Percentiles rank a stretch among this genome's conserved stretches.
Evolutionary conservation across 257 asterid species (phyloP).

Genomic region (Knoxia roxburghii): DNA sequence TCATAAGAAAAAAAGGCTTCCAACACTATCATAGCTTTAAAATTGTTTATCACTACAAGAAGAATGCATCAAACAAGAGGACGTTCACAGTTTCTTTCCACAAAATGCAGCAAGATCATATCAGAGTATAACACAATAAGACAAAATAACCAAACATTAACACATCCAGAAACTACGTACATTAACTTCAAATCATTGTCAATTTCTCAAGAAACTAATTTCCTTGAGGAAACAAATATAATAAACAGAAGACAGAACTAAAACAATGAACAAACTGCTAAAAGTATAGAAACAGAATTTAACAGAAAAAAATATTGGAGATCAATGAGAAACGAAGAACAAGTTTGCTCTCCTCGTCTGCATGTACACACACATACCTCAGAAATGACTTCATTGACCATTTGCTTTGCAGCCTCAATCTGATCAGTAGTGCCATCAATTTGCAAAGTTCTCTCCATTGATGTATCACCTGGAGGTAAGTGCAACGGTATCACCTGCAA

Average conservation of each 20-base stretch:
- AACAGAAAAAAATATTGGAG: neutral
- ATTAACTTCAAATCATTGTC: neutral
- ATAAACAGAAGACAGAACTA: neutral
- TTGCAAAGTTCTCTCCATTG: slow-evolving; percentile 80
- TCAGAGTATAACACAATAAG: neutral
- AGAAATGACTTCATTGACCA: slow-evolving; percentile 75
- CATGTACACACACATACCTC: slow-evolving; percentile 60
- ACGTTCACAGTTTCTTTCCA: neutral
- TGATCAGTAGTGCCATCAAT: slow-evolving; percentile 86
- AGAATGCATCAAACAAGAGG: neutral
- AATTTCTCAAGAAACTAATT: neutral
- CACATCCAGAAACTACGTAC: neutral
- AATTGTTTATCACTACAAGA: neutral
- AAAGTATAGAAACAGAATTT: neutral
- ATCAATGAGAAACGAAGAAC: neutral
- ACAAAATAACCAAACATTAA: neutral
- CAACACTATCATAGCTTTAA: neutral
- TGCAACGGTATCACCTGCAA: slow-evolving; percentile 89
- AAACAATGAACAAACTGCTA: neutral
- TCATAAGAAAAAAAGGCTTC: neutral
- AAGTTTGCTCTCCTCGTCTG: slow-evolving; percentile 5
- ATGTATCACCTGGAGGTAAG: slow-evolving; percentile 91
- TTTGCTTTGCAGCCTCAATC: slow-evolving; percentile 77
- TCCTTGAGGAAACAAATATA: neutral
- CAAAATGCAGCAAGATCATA: neutral